Conservation (phyloP, 192 early-diverging fungal species). For the Cetraspora pellucida region DNA sequence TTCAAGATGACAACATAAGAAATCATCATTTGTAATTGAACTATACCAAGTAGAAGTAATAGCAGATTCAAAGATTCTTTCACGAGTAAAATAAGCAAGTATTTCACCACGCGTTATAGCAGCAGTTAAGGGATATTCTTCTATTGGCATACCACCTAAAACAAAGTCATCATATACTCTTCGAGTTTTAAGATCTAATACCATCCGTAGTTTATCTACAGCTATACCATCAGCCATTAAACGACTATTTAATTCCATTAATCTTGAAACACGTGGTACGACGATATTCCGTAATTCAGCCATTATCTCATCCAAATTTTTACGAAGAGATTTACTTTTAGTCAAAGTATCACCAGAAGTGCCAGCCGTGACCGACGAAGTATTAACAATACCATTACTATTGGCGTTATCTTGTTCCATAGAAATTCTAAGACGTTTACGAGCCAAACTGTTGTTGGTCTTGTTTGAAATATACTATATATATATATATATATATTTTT, state of each 20-base stretch:
- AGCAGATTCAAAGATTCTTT: conserved; percentile 16
- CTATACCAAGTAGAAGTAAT: not conserved
- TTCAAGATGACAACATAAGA: conserved; percentile 8
- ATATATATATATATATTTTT: too few relatives aligned
- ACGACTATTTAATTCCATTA: conserved; percentile 13
- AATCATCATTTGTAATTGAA: conserved; percentile 18
- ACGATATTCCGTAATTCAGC: conserved; percentile 23
- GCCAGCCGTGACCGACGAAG: not conserved
- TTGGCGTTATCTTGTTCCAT: conserved; percentile 13
- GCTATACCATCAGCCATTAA: not conserved
- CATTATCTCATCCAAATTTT: conserved; percentile 32
- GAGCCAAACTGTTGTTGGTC: conserved; percentile 35
- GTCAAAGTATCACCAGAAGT: not conserved
- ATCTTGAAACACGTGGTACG: conserved; percentile 24
- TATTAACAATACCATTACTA: not conserved
- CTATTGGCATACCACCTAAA: not conserved
- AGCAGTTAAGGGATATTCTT: conserved; percentile 1
- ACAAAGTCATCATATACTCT: conserved; percentile 31
- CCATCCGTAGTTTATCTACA: conserved; percentile 24
- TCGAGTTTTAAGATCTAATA: conserved; percentile 30
- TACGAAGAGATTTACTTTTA: conserved; percentile 30
- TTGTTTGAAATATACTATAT: conserved; percentile 35
- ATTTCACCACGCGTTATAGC: conserved; percentile 13
- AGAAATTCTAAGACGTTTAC: conserved; percentile 33
- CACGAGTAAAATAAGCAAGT: conserved; percentile 3